phyloP scores from a whole-genome alignment of 257 asterid genomes.

The Galeopsis tetrahit region DNA sequence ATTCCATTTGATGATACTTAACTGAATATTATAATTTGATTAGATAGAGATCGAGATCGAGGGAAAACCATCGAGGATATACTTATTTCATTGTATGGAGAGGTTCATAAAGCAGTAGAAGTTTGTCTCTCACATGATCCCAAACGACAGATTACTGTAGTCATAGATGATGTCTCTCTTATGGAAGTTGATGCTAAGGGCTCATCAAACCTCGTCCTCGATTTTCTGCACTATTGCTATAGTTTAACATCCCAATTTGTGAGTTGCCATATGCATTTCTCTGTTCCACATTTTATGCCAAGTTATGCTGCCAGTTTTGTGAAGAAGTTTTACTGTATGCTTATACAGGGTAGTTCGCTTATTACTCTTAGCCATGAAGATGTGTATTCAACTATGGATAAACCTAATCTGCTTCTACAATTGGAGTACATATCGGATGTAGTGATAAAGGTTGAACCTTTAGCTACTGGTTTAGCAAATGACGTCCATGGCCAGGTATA shows the following conservation, averaged over 20 bases:
- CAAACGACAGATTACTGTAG: conserved; percentile 46
- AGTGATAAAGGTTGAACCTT: conserved; percentile 81
- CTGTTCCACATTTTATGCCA: conserved; percentile 9
- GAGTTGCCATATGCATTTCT: conserved; percentile 37
- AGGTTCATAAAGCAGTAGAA: conserved; percentile 79
- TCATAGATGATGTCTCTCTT: conserved; percentile 85
- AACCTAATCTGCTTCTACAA: conserved; percentile 59
- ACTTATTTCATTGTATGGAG: conserved; percentile 61
- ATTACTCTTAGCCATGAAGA: conserved; percentile 80
- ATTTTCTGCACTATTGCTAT: conserved; percentile 82
- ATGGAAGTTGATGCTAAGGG: conserved; percentile 86
- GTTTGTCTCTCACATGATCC: conserved; percentile 48
- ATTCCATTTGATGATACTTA: not conserved
- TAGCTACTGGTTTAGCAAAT: conserved; percentile 89
- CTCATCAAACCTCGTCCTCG: conserved; percentile 64
- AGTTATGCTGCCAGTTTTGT: conserved; percentile 5
- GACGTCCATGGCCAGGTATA: conserved; percentile 97
- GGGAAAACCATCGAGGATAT: conserved; percentile 51
- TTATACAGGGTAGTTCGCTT: conserved; percentile 65
- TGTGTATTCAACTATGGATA: conserved; percentile 62
- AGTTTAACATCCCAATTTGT: conserved; percentile 77
- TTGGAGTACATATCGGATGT: conserved; percentile 76
- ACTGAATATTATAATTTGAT: conserved; percentile 27
- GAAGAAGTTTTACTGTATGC: conserved; percentile 26
- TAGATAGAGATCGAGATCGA: conserved; percentile 48